Conservation (phyloP, 2,329 filamentous ascomycete genomes). For the Phaeosphaeria sp. region DNA sequence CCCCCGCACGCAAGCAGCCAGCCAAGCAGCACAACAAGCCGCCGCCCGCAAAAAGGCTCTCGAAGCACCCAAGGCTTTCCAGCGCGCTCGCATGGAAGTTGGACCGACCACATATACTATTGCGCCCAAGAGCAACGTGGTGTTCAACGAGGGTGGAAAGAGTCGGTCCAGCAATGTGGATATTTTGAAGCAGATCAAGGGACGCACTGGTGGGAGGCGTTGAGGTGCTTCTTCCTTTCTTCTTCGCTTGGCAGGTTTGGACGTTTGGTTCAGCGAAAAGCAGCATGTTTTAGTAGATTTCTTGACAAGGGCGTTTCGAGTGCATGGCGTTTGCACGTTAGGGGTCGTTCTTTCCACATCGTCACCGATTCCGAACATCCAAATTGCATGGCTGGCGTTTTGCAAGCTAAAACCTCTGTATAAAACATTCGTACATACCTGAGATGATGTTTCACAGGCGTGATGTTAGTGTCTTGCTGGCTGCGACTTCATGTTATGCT, state of each 20-base stretch:
- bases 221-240: slow-evolving; percentile 2
- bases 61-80: slow-evolving; percentile 60
- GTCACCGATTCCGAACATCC: neutral
- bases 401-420: neutral
- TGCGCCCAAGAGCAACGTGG: slow-evolving; percentile 64
- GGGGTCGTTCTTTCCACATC: neutral
- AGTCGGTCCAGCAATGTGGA: slow-evolving; percentile 33
- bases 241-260: neutral
- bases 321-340: neutral
- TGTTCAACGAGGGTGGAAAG: slow-evolving; percentile 39
- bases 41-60: slow-evolving; percentile 56
- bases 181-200: slow-evolving; percentile 41
- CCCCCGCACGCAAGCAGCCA: slow-evolving; percentile 30
- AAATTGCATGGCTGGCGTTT: slow-evolving; percentile 7
- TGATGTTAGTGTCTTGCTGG: no score
- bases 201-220: slow-evolving; percentile 32
- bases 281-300: neutral
- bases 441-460: neutral
- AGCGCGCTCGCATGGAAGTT: slow-evolving; percentile 65
- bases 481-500: no score
- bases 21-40: slow-evolving; percentile 42
- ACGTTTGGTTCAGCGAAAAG: neutral
- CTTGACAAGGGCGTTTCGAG: neutral
- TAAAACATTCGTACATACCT: neutral
- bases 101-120: slow-evolving; percentile 68